phyloP scores from a whole-genome alignment of 228 moss, liverwort and hornwort genomes.

The Sphagnum magellanicum region DNA sequence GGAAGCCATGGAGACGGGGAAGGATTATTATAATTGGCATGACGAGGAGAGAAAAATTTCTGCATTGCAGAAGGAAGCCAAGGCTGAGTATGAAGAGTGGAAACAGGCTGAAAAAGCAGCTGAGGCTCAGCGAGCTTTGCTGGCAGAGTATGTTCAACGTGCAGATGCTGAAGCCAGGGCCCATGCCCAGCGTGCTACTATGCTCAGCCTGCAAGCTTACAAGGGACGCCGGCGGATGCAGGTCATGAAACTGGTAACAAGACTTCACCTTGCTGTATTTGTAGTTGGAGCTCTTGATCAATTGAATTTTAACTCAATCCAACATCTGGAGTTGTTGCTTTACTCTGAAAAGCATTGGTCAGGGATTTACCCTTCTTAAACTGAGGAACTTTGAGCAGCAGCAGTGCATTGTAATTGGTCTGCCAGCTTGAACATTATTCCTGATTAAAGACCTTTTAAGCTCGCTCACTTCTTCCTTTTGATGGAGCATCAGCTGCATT shows the following conservation, averaged over 20 bases:
- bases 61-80: background rate
- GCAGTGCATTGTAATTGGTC: too few relatives aligned
- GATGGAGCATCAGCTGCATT: too few relatives aligned
- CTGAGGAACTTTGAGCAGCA: too few relatives aligned
- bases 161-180: slow-evolving; percentile 1
- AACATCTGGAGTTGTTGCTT: too few relatives aligned
- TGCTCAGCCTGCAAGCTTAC: background rate
- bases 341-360: too few relatives aligned
- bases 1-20: background rate
- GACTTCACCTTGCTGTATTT: too few relatives aligned
- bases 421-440: too few relatives aligned
- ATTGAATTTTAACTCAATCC: too few relatives aligned
- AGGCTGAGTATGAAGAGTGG: background rate
- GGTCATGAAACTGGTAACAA: background rate
- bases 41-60: slow-evolving; percentile 1
- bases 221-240: background rate
- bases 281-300: too few relatives aligned
- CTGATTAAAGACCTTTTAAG: too few relatives aligned
- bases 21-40: background rate
- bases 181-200: background rate
- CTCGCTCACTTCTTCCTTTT: too few relatives aligned
- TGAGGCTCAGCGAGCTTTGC: background rate
- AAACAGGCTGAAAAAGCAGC: slow-evolving; percentile 1
- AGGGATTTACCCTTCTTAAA: too few relatives aligned
- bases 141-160: background rate